Evolutionary conservation across 495 filamentous ascomycete genomes (phyloP), one percentile per base, ranked within the genome.

Genomic region (Penicillium psychrofluorescens): DNA sequence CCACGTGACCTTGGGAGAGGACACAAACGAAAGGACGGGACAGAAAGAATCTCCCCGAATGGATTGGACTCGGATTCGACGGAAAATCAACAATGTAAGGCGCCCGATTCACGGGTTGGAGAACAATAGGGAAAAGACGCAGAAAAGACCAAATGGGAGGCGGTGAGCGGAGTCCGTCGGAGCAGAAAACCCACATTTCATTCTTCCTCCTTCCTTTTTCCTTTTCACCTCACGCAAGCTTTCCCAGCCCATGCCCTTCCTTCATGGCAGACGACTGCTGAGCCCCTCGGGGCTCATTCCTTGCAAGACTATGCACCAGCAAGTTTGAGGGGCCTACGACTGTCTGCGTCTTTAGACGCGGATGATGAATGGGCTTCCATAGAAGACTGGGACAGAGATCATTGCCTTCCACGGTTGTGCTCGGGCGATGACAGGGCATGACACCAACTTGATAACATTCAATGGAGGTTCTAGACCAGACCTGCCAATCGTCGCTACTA

Each of bases 251-350:
- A 57, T 63, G 65, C 51, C 57, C 35, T 38, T 38, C 15, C 31
- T 48, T 45, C 11, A 63, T 57, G 55, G 48, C 52, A 64, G 36
- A 46, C 58, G 56, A 50, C 53, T 59, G 55, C 54, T 48, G 53
- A 52, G 54, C 53, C 58, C 49, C 38, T 40, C 36, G 51, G 46
- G 40, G 58, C 46, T 53, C 51, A 41, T 31, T 31, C 41, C 55
- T 66, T 67, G 67, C 67, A 46, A 71, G 66, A 70, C 54, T 15
- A 58, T 62, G 40, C 49, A 50, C 69, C 70, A 71, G 62, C 60
- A 51, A 64, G 70, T 73, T 73, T 73, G 70, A 73, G 67, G 70
- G 62, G 67, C 56, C 56, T 62, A 71, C 22, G 22, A 22, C 2
- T 22, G 22, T 22, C 22, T 22, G 4, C 22, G 22, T 22, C 22